phyloP scores from a whole-genome alignment of 768 basidiomycete genomes.

The Boletus insuetus region DNA sequence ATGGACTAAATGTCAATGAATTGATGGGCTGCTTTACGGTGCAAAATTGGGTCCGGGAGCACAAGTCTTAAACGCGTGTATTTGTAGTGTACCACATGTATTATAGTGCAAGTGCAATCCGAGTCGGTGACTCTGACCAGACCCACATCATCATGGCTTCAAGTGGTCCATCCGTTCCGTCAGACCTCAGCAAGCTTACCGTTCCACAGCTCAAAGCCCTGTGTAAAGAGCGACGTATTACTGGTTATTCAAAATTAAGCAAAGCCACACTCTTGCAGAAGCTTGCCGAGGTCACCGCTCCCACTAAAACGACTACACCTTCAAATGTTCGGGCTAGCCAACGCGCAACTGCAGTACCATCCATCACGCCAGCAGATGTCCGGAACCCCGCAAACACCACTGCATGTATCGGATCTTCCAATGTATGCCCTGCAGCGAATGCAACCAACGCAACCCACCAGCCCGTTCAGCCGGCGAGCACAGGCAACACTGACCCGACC shows the following conservation, averaged over 20 bases:
- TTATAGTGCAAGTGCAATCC: too few species aligned
- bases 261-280: conserved; percentile 58
- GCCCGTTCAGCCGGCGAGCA: background rate
- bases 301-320: background rate
- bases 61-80: background rate
- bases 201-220: conserved; percentile 63
- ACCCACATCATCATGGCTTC: conserved; percentile 8
- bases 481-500: background rate
- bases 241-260: conserved; percentile 65
- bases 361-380: background rate
- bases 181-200: conserved; percentile 40
- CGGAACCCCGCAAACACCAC: background rate
- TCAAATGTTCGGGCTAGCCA: background rate
- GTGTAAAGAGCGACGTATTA: conserved; percentile 61
- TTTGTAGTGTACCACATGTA: too few species aligned
- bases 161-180: background rate
- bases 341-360: background rate
- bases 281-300: conserved; percentile 20
- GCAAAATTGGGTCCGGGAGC: conserved; percentile 16
- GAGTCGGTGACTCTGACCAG: background rate
- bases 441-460: background rate
- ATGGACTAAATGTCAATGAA: conserved; percentile 9
- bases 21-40: conserved; percentile 18
- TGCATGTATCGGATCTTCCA: background rate
- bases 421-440: background rate